These are phyloP conservation scores for Arthrobotrys pseudoclavata DNA, from an alignment of 2,329 filamentous ascomycete species.

Conservation along the genomic window DNA sequence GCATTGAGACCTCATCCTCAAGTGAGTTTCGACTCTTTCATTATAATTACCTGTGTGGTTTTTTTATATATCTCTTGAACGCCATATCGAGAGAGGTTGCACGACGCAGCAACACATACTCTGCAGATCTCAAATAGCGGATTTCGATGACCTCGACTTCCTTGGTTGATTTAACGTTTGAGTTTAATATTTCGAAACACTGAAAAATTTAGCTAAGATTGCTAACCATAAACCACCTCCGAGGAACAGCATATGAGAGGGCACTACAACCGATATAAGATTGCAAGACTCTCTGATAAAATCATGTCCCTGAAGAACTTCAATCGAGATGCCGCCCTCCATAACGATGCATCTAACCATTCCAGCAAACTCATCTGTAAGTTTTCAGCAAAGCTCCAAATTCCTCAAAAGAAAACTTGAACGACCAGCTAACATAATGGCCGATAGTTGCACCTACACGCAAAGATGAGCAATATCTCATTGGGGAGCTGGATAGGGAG, in stretches of 20 bases:
- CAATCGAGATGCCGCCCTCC: conserved; percentile 48
- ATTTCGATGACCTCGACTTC: not conserved
- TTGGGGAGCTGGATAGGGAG: conserved; percentile 73
- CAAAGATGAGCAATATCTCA: conserved; percentile 82
- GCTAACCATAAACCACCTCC: conserved; percentile 25
- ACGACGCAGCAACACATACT: conserved; percentile 37
- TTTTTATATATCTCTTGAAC: conserved; percentile 28
- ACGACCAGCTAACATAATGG: conserved; percentile 36
- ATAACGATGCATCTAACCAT: conserved; percentile 50
- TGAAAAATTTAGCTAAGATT: conserved; percentile 18
- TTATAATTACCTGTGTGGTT: not conserved
- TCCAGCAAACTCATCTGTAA: conserved; percentile 65
- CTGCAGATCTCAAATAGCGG: conserved; percentile 17
- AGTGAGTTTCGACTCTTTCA: conserved; percentile 41
- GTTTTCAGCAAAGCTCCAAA: conserved; percentile 29
- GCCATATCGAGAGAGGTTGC: conserved; percentile 10
- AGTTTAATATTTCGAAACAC: not conserved
- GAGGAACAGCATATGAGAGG: conserved; percentile 48
- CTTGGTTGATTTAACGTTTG: not conserved
- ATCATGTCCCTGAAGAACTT: conserved; percentile 55
- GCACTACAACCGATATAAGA: conserved; percentile 56
- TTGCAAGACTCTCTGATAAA: conserved; percentile 44
- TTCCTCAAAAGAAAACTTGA: conserved; percentile 2
- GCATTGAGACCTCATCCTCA: conserved; percentile 53
- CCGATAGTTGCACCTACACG: conserved; percentile 69